phyloP scores from a whole-genome alignment of 495 filamentous ascomycete species.

The Saxophila tyrrhenica region DNA sequence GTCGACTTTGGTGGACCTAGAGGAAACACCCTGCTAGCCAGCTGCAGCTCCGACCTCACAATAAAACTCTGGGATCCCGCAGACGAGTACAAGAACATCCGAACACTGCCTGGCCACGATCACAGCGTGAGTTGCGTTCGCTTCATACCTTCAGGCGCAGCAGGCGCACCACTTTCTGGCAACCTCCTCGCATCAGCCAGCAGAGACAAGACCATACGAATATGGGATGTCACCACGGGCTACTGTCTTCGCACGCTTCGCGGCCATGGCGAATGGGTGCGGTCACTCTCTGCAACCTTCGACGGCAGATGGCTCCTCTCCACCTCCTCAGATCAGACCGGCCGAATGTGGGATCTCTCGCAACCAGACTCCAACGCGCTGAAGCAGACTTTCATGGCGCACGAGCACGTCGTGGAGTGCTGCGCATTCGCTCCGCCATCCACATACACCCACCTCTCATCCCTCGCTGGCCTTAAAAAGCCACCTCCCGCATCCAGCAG shows the following conservation, averaged over 20 bases:
- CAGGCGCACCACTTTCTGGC: conserved; percentile 49
- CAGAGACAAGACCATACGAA: conserved; percentile 69
- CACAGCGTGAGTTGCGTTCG: conserved; percentile 80
- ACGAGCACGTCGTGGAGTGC: conserved; percentile 85
- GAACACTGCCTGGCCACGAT: conserved; percentile 86
- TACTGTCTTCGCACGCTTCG: conserved; percentile 80
- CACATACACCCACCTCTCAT: conserved; percentile 62
- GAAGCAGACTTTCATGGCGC: conserved; percentile 72
- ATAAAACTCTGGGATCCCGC: conserved; percentile 95
- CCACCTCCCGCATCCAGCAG: conserved; percentile 59
- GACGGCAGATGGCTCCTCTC: conserved; percentile 79
- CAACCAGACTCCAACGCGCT: conserved; percentile 52
- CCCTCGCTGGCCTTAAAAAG: conserved; percentile 76
- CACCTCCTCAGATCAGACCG: conserved; percentile 67
- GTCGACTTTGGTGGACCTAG: conserved; percentile 86
- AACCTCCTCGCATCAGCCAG: conserved; percentile 75
- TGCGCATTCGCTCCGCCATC: conserved; percentile 76
- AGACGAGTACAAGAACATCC: conserved; percentile 91
- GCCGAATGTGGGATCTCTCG: conserved; percentile 76
- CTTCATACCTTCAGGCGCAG: conserved; percentile 73
- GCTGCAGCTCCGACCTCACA: conserved; percentile 79
- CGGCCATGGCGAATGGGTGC: conserved; percentile 81
- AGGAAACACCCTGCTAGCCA: conserved; percentile 75
- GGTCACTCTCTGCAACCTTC: conserved; percentile 67
- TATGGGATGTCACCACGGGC: conserved; percentile 89